Conservation (phyloP, 495 filamentous ascomycete genomes). For the Ascobolus immersus region DNA sequence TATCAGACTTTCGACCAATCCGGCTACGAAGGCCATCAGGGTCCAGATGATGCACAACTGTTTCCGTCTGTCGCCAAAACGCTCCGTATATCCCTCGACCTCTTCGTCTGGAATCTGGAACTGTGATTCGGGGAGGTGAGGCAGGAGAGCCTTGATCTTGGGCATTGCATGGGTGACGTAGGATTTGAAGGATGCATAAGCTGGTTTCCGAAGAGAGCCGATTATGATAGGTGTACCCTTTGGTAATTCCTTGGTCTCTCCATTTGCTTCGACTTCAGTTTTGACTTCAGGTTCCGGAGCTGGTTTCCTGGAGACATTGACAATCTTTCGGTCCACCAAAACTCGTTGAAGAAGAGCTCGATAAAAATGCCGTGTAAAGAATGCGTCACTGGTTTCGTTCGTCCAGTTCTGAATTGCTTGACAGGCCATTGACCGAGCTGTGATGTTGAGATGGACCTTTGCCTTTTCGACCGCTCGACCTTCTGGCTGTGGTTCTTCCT, state of each 20-base stretch:
- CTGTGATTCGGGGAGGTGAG: conserved; percentile 13
- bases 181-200: conserved; percentile 45
- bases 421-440: conserved; percentile 85
- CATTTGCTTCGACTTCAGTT: conserved; percentile 10
- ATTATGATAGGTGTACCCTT: conserved; percentile 69
- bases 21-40: conserved; percentile 83
- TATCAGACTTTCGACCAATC: conserved; percentile 66
- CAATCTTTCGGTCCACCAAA: conserved; percentile 55
- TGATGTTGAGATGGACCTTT: conserved; percentile 46
- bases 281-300: conserved; percentile 18
- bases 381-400: conserved; percentile 45
- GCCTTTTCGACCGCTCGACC: too few relatives aligned
- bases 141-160: conserved; percentile 40
- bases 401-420: conserved; percentile 91
- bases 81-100: conserved; percentile 38
- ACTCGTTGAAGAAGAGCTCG: conserved; percentile 73
- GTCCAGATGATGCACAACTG: conserved; percentile 71
- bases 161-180: conserved; percentile 58
- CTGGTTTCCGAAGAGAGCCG: conserved; percentile 55
- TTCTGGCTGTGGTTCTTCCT: too few relatives aligned
- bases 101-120: conserved; percentile 31
- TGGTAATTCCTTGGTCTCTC: too few relatives aligned
- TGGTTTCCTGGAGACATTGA: conserved; percentile 25
- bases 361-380: conserved; percentile 88
- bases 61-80: conserved; percentile 41